Base-by-base conservation (phyloP, 2,329 filamentous ascomycete species). In the Pseudohalonectria lignicola region DNA sequence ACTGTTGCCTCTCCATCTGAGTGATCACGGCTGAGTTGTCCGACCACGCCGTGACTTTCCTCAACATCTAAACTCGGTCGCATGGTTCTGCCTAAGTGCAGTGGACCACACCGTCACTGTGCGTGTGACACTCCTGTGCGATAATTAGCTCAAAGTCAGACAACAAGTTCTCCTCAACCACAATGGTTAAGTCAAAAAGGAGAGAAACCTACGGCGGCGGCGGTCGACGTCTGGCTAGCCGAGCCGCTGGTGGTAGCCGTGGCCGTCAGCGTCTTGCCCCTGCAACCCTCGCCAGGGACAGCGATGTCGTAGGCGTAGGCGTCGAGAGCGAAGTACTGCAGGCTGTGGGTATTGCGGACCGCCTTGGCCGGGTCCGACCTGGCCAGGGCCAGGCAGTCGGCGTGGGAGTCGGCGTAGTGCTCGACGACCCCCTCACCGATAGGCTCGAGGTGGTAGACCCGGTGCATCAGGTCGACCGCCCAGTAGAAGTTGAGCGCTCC, bases 281-380 rank as follows among this genome's bases (percentile, higher is more conserved):
- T 53, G 52, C 79, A 83, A 0, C 79, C 79, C 20, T 69, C 63
- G 0, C 78, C 77, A 0, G 78, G 78, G 5, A 74, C 61, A 7
- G 73, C 73, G 47, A 83, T 66, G 42, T 83, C 78, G 45, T 69
- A 75, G 0, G 77, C 78, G 53, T 79, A 84, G 1, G 65, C 75
- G 41, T 82, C 76, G 6, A 81, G 67, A 4, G 80, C 79, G 52
- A 85, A 84, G 54, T 78, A 80, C 56, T 81, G 75, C 31, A 84
- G 61, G 0, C 70, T 67, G 44, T 81, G 69, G 23, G 70, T 77
- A 56, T 84, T 78, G 20, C 67, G 60, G 3, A 62, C 69, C 3
- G 67, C 61, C 19, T 66, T 63, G 4, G 62, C 56, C 7, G 71
- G 66, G 7, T 66, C 58, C 10, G 50, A 46, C 43, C 61, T 54